phyloP scores from a whole-genome alignment of 352 stramenopile species.

The Phytophthora brassicae region DNA sequence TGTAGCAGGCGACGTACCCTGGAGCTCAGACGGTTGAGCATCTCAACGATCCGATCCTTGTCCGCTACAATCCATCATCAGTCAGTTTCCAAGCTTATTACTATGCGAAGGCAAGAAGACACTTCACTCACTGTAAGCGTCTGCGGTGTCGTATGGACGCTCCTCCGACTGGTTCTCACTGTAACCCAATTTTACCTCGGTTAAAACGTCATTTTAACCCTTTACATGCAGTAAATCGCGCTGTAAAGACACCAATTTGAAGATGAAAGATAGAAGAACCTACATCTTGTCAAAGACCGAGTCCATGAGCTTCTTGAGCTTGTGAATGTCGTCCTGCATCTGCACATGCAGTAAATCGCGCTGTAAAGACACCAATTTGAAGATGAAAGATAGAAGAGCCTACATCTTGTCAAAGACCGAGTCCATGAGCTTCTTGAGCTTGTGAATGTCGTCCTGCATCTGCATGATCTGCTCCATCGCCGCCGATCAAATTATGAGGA shows the following conservation, averaged over 20 bases:
- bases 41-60: slow-evolving; percentile 86
- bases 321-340: slow-evolving; percentile 91
- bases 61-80: slow-evolving; percentile 46
- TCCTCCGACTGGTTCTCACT: slow-evolving; percentile 65
- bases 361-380: not conserved
- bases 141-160: slow-evolving; percentile 63
- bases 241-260: not conserved
- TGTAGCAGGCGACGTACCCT: slow-evolving; percentile 39
- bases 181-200: not conserved
- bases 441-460: slow-evolving; percentile 91
- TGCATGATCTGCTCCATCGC: slow-evolving; percentile 90
- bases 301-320: slow-evolving; percentile 92
- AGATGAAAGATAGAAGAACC: not conserved
- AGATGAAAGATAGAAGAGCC: not conserved
- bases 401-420: slow-evolving; percentile 86
- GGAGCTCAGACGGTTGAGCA: slow-evolving; percentile 87
- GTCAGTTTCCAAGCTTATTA: not conserved
- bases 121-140: slow-evolving; percentile 82
- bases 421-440: slow-evolving; percentile 92
- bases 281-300: slow-evolving; percentile 86
- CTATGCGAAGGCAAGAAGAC: too few species aligned
- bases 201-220: slow-evolving; percentile 1
- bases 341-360: too few species aligned
- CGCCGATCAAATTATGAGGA: too few species aligned
- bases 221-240: not conserved